A percentile compares a stretch with the other conserved stretches of the same genome.
phyloP scores from a whole-genome alignment of 2,329 filamentous ascomycete genomes.

The Aspergillus oerlinghausenensis region DNA sequence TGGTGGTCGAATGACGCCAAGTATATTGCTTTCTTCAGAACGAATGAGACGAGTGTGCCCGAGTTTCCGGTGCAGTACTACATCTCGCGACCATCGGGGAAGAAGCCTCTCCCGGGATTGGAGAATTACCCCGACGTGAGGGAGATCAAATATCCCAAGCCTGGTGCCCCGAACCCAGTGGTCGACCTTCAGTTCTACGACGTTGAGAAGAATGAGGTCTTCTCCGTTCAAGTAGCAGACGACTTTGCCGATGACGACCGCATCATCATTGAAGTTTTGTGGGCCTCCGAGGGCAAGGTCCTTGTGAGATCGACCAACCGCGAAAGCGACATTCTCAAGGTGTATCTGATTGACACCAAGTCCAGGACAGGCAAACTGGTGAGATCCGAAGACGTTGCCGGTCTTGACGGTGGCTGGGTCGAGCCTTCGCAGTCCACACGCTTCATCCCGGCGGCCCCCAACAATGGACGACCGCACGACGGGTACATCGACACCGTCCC shows the following conservation, averaged over 20 bases:
- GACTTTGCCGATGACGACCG: slow-evolving; percentile 77
- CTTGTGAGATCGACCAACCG: slow-evolving; percentile 90
- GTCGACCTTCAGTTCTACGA: slow-evolving; percentile 90
- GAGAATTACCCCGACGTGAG: slow-evolving; percentile 87
- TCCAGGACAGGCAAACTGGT: slow-evolving; percentile 71
- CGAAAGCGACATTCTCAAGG: slow-evolving; percentile 84
- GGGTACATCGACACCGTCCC: slow-evolving; percentile 93
- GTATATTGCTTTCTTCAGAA: slow-evolving; percentile 85
- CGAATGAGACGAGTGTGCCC: slow-evolving; percentile 87
- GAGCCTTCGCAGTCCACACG: slow-evolving; percentile 83
- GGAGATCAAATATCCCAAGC: slow-evolving; percentile 95
- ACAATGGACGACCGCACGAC: slow-evolving; percentile 70
- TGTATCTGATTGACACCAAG: slow-evolving; percentile 77
- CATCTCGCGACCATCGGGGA: slow-evolving; percentile 76
- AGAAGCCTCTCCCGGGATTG: slow-evolving; percentile 61
- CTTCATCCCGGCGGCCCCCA: slow-evolving; percentile 78
- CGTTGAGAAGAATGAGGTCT: slow-evolving; percentile 68
- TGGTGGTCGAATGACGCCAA: slow-evolving; percentile 95
- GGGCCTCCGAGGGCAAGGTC: slow-evolving; percentile 75
- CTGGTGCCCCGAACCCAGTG: slow-evolving; percentile 86
- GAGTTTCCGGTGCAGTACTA: slow-evolving; percentile 94
- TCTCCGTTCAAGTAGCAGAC: slow-evolving; percentile 70
- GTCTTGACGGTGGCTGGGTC: slow-evolving; percentile 95
- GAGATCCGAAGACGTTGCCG: slow-evolving; percentile 70
- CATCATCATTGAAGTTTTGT: slow-evolving; percentile 88